These are phyloP conservation scores for Peronospora tabacina DNA, from an alignment of 352 stramenopile genomes.

Conservation along the genomic window DNA sequence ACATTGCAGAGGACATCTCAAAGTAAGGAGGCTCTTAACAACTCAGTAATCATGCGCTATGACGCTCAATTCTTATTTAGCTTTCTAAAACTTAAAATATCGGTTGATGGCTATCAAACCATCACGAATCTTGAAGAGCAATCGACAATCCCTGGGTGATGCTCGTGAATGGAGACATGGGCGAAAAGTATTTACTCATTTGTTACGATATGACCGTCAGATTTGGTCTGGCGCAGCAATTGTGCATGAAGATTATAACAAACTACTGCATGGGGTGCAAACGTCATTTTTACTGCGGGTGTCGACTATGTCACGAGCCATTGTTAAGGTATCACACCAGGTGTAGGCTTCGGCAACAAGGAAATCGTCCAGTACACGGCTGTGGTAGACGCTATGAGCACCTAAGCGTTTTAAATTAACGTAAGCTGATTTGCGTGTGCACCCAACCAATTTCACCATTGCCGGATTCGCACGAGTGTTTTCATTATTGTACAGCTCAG, in stretches of 20 bases:
- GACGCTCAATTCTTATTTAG: too few relatives aligned
- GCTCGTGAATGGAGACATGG: conserved; percentile 84
- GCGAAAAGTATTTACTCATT: conserved; percentile 85
- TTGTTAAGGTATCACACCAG: conserved; percentile 86
- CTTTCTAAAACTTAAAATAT: background rate
- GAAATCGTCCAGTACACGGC: conserved; percentile 51
- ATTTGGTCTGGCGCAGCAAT: conserved; percentile 87
- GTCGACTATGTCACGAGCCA: conserved; percentile 85
- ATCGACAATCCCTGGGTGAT: conserved; percentile 12
- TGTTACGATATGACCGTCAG: conserved; percentile 80
- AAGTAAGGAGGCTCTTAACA: conserved; percentile 3
- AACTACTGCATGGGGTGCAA: conserved; percentile 70
- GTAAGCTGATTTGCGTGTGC: conserved; percentile 88
- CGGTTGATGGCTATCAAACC: conserved; percentile 2
- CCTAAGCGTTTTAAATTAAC: conserved; percentile 64
- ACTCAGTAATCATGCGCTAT: background rate
- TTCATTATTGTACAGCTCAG: conserved; percentile 34
- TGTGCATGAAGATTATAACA: conserved; percentile 59
- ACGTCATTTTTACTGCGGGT: conserved; percentile 72
- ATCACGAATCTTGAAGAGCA: conserved; percentile 1
- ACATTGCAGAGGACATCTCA: conserved; percentile 25
- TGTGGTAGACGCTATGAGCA: conserved; percentile 54
- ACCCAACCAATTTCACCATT: conserved; percentile 32
- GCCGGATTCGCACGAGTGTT: conserved; percentile 6
- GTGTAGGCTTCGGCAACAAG: conserved; percentile 68